Evolutionary conservation across 2,329 filamentous ascomycete species (phyloP), one percentile per base, ranked within the genome.

Genomic region (Decorospora gaudefroyi): DNA sequence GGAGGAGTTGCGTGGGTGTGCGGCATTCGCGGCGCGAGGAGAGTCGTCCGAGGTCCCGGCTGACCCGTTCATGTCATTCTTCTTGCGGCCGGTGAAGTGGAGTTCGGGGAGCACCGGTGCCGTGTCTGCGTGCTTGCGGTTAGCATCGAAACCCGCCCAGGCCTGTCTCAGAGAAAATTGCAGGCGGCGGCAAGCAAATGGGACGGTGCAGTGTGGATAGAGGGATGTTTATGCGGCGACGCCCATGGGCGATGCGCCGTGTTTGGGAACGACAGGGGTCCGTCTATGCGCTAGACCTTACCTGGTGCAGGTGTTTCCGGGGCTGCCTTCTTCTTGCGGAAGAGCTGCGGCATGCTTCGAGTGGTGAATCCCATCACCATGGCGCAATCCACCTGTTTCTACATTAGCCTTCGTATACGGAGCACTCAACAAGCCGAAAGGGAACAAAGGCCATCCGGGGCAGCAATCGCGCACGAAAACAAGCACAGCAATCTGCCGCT

Each of bases 41-140:
- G 28, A 19, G 51, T 64, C 50, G 44, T 46, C 57, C 35, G 44
- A 44, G 49, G 42, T 44, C 27, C 46, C 38, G 23, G 39, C 21
- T 28, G 51, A 45, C 36, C 53, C 58, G 62, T 61, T 67, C 62
- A 67, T 67, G 59, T 64, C 62, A 65, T 60, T 40, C 42, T 56
- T 46, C 35, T 53, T 48, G 31, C 16, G 23, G 17, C 46, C 31
- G 45, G 27, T 40, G 47, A 62, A 54, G 37, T 49, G 42, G 46
- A 62, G 45, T 30, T 57, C 49, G 46, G 54, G 54, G 25, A 62
- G 50, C 38, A 40, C 39, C 16, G 61, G 59, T 18, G 56, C 61
- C 55, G 56, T 22, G 21, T 35, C 28, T 22, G 38, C 30, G 33
- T 35, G 33, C 27, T 30, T 15, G 9, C 22, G 22, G 42, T 59